Conservation (phyloP, 192 early-diverging fungal species). For the Pecoramyces ruminantium region DNA sequence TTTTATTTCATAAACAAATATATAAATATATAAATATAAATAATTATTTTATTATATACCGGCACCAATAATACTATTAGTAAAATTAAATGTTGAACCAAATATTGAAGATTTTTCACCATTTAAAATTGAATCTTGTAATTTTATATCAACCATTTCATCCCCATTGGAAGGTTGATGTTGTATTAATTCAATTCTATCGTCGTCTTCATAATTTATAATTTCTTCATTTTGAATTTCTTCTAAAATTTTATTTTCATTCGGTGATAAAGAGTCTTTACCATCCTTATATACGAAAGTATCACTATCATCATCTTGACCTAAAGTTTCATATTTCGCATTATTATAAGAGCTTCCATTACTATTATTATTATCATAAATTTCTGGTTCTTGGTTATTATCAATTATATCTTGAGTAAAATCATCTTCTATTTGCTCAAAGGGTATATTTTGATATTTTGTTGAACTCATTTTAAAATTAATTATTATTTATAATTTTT, state of each 20-base stretch:
- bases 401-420: neutral
- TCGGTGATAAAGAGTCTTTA: neutral
- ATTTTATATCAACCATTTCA: neutral
- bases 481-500: no score
- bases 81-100: slow-evolving; percentile 49
- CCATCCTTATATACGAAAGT: neutral
- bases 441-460: neutral
- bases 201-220: neutral
- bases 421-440: neutral
- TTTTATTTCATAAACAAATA: no score
- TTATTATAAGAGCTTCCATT: neutral
- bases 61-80: slow-evolving; percentile 86
- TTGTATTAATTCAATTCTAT: neutral
- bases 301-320: neutral
- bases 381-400: no score
- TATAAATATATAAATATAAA: neutral
- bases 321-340: neutral
- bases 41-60: slow-evolving; percentile 19
- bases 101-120: neutral
- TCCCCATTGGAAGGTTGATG: neutral
- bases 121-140: neutral
- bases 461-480: neutral
- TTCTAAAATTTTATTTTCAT: neutral
- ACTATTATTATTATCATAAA: neutral
- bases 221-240: neutral